Base-by-base conservation (phyloP, 2,329 filamentous ascomycete genomes). In the Volutella citrinella region DNA sequence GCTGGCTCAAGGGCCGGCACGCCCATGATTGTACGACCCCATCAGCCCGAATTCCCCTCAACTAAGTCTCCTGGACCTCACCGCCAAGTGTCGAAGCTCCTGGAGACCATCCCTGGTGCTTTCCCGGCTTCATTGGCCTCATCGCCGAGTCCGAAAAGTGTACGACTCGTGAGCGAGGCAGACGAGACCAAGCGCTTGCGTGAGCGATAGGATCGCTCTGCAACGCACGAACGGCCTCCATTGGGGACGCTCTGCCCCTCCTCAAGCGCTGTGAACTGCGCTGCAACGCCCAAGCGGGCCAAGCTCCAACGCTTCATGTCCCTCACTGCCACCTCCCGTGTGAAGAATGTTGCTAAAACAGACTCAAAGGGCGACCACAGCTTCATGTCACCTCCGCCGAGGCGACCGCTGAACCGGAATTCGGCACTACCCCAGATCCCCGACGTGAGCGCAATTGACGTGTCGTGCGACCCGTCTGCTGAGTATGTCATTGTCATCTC, bases 401-500 rank as follows among this genome's bases (percentile, higher is more conserved):
- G 72, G 55, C 72, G 80, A 46, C 73, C 80, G 30, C 71, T 87
- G 6, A 81, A 82, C 27, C 76, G 83, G 43, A 77, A 84, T 1
- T 84, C 81, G n/a, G 69, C 72, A 3, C 68, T 93, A 6, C 87
- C 90, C 2, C 79, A 84, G 38, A 66, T 72, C 6, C 91, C 91
- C 8, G 81, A 89, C 44, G 78, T 95, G 32, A 79, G 80, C 60
- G 72, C 81, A 32, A 69, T 95, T 26, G 67, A 74, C 5, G 71
- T 94, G 1, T 72, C 78, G 1, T 65, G 59, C 45, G 61, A 65
- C 25, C 69, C 80, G 29, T 75, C 76, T 14, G 78, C 83, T 34
- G 87, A 95, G 49, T 96, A 96, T 51, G 84, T 85, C 5, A 80
- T 98, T 34, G 69, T 98, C 10, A 74, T 98, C 15, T 95, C 89